A percentile compares a stretch with the other conserved stretches of the same genome.
Conservation (phyloP, 164 flowering plant genomes). For the grape (Vitis vinifera) region DNA sequence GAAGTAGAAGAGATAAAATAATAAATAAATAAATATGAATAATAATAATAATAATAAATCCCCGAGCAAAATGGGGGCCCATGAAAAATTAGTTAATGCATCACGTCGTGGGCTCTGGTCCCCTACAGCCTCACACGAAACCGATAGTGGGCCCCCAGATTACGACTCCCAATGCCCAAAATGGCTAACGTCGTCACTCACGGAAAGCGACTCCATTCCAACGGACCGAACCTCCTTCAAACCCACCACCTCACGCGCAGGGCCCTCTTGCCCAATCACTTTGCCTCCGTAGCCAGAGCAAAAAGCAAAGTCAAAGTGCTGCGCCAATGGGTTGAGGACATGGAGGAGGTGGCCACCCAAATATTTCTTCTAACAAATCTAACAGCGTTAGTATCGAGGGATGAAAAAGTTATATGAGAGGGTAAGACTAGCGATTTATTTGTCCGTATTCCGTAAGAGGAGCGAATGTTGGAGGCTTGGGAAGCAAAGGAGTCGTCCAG, state of each 20-base stretch:
- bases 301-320: no score
- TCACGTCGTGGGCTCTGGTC: neutral
- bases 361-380: no score
- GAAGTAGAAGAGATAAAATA: no score
- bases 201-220: neutral
- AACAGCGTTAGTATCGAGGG: no score
- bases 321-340: no score
- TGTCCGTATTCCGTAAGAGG: constrained; percentile 32
- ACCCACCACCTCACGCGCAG: neutral
- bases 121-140: neutral
- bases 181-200: neutral
- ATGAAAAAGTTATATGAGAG: no score
- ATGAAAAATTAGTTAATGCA: neutral
- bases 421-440: neutral
- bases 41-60: no score
- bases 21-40: no score
- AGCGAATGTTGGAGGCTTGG: constrained; percentile 72
- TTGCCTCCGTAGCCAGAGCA: no score
- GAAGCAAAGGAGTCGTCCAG: constrained; percentile 40
- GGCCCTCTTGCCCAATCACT: no score
- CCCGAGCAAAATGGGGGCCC: neutral
- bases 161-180: constrained; percentile 2
- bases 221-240: neutral
- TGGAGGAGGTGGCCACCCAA: no score
- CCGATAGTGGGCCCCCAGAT: neutral